phyloP scores from a whole-genome alignment of 345 rosid species.

The Ceriops decandra region DNA sequence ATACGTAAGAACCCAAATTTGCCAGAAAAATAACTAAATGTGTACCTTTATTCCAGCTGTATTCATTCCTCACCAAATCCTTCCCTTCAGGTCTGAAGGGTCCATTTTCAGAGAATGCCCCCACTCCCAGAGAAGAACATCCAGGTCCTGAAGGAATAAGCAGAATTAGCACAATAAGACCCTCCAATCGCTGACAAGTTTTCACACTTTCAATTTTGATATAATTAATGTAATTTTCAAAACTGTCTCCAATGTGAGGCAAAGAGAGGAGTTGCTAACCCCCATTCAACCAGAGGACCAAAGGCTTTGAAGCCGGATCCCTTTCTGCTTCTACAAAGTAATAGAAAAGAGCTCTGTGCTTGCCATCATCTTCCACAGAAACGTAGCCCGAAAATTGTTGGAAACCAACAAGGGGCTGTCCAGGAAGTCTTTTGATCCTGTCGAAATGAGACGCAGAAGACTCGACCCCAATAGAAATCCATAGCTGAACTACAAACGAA shows the following conservation, averaged over 20 bases:
- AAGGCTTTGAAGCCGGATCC: conserved; percentile 73
- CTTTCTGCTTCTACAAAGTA: conserved; percentile 90
- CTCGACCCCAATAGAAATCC: conserved; percentile 20
- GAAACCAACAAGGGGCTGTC: conserved; percentile 78
- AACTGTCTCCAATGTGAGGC: neutral
- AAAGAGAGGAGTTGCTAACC: conserved; percentile 31
- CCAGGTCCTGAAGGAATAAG: conserved; percentile 61
- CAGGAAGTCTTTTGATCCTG: conserved; percentile 56
- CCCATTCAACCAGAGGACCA: conserved; percentile 98
- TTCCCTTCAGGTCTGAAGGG: conserved; percentile 90
- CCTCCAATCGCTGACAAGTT: too few species aligned
- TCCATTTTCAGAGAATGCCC: conserved; percentile 95
- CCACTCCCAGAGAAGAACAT: conserved; percentile 94
- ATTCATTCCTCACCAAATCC: conserved; percentile 59
- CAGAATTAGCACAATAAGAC: too few species aligned
- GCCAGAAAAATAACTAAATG: neutral
- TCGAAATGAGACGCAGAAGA: conserved; percentile 41
- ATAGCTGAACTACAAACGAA: conserved; percentile 25
- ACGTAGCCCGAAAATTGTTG: conserved; percentile 86
- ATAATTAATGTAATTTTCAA: conserved; percentile 7
- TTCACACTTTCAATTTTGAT: neutral
- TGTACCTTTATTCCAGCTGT: conserved; percentile 93
- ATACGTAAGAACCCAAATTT: neutral
- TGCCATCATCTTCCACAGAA: conserved; percentile 50
- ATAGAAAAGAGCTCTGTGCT: conserved; percentile 80